A percentile compares a stretch with the other conserved stretches of the same genome.
Conservation (phyloP, 768 basidiomycete genomes). For the Rhodosporidiobolus sp. region DNA sequence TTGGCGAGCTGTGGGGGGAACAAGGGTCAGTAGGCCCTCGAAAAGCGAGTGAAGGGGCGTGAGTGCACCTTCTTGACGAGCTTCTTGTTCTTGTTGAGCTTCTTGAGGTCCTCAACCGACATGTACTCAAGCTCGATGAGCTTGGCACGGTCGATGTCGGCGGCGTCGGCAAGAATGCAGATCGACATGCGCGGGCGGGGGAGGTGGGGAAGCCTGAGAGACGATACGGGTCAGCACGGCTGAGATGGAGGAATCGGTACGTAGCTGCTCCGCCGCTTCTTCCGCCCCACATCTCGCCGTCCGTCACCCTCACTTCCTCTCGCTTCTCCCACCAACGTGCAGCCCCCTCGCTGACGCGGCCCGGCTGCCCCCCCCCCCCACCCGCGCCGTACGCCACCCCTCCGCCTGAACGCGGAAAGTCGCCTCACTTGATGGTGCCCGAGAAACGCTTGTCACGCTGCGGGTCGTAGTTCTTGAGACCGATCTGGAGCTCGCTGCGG, state of each 20-base stretch:
- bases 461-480: constrained; percentile 98
- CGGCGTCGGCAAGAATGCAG: constrained; percentile 98
- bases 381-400: neutral
- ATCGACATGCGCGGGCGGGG: constrained; percentile 99
- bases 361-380: too few species aligned
- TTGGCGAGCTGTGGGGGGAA: constrained; percentile 71
- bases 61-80: constrained; percentile 67
- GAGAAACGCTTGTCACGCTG: constrained; percentile 99
- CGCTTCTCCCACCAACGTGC: neutral
- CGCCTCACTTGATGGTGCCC: constrained; percentile 83
- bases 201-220: constrained; percentile 79
- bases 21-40: too few species aligned
- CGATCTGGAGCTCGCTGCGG: constrained; percentile 75
- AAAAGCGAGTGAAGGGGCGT: neutral
- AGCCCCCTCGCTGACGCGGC: too few species aligned
- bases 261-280: neutral
- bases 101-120: constrained; percentile 99
- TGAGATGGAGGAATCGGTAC: neutral
- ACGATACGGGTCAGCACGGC: neutral
- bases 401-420: neutral
- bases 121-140: constrained; percentile 95
- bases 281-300: neutral
- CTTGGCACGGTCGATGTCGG: constrained; percentile 97
- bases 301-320: neutral
- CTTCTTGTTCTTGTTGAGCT: constrained; percentile 91